Base-by-base conservation (phyloP, 345 rosid genomes). In the Corchorus capsularis region DNA sequence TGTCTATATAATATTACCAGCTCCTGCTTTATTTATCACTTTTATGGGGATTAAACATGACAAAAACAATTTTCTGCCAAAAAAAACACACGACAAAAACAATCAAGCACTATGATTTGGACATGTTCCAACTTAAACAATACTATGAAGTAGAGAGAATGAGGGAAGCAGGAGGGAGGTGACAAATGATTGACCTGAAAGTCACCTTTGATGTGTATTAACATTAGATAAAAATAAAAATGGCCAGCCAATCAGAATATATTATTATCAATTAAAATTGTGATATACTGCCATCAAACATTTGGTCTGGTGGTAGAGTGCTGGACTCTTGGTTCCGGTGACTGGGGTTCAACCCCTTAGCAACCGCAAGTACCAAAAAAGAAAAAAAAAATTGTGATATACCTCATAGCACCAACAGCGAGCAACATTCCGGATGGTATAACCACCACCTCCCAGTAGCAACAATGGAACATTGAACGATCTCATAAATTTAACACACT, bases 321-420 rank as follows among this genome's bases (percentile, higher is more conserved):
- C 27, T 27, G 27, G 27, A 27, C 27, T 27, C 27, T 27, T 27
- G 27, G 27, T 27, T 27, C 27, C 27, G 27, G 27, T 27, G 27
- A 27, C 27, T 27, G 27, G 27, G 27, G 27, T 27, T 27, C 1
- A 27, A 27, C 27, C 0, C 27, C 27, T 27, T 27, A 27, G 27
- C 27, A 27, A 27, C 27, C 27, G 1, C 0, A 27, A 27, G 27
- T 27, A 27, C 27, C 27, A 27, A 27, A 27, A 27, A 27, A 27
- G 27, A 27, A 27, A 27, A 27, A 27, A 27, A 27, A 27, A 1
- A 27, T 27, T 27, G 49, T 43, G 22, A 71, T 20, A 47, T 85
- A 84, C 89, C 92, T 91, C 92, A 74, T 89, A 91, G 82, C 93
- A 89, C 93, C 93, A 87, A 83, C 93, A 90, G 4, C 94, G 92